Evolutionary conservation across 2,329 filamentous ascomycete species (phyloP).

Genomic region (Diaporthe velutina): DNA sequence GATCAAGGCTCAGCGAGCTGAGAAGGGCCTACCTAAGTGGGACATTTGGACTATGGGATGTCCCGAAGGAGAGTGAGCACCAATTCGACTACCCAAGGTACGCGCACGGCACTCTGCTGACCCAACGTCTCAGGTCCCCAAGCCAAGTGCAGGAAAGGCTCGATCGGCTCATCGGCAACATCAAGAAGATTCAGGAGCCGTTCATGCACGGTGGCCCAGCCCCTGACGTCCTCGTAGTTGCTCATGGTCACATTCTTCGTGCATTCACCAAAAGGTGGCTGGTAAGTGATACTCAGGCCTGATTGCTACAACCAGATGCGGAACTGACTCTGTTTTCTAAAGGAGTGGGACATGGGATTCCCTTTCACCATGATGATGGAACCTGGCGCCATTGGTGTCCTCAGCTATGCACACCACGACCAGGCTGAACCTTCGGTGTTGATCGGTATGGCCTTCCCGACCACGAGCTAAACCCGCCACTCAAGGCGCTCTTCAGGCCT

Average conservation of each 20-base stretch:
- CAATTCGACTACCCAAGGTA: conserved; percentile 8
- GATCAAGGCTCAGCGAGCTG: conserved; percentile 60
- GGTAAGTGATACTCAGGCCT: conserved; percentile 14
- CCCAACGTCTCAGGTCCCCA: conserved; percentile 45
- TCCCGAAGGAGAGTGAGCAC: conserved; percentile 64
- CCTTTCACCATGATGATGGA: conserved; percentile 57
- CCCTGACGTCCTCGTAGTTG: conserved; percentile 52
- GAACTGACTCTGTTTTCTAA: conserved; percentile 4
- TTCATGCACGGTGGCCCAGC: conserved; percentile 55
- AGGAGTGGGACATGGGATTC: conserved; percentile 53
- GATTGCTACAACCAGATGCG: neutral
- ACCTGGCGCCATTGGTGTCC: conserved; percentile 56
- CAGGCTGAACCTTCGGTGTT: conserved; percentile 55
- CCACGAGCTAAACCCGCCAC: neutral
- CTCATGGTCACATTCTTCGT: conserved; percentile 60
- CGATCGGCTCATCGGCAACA: conserved; percentile 56
- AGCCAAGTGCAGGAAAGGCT: conserved; percentile 55
- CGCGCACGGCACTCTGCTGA: conserved; percentile 23
- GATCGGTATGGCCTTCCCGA: conserved; percentile 53
- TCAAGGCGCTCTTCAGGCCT: no score
- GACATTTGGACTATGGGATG: conserved; percentile 72
- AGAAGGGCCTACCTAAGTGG: conserved; percentile 65
- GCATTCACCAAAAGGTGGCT: conserved; percentile 60
- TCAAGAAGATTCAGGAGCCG: conserved; percentile 53
- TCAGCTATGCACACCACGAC: conserved; percentile 51